Evolutionary conservation across 2,329 filamentous ascomycete species (phyloP).

Genomic region (Chaetothyriales sp.): DNA sequence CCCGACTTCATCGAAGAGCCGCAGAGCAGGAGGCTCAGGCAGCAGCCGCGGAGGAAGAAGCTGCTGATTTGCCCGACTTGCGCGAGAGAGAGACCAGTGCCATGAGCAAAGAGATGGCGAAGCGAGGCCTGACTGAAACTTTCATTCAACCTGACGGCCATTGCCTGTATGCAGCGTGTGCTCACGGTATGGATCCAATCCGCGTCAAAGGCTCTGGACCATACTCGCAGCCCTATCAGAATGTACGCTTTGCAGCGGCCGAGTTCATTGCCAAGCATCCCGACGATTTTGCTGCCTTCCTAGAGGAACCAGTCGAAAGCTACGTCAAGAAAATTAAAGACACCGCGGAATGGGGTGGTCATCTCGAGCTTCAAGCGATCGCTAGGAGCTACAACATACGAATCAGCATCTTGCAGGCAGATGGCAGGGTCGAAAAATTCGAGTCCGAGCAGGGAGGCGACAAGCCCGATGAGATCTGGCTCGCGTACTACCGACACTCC

Average conservation of each 20-base stretch:
- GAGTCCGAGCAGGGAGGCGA: slow-evolving; percentile 32
- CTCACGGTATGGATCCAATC: slow-evolving; percentile 53
- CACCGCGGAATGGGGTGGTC: slow-evolving; percentile 91
- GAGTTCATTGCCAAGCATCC: slow-evolving; percentile 60
- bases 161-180: slow-evolving; percentile 84
- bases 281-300: slow-evolving; percentile 74
- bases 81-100: slow-evolving; percentile 54
- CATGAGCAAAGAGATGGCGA: slow-evolving; percentile 55
- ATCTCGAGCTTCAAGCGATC: slow-evolving; percentile 76
- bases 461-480: slow-evolving; percentile 49
- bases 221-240: slow-evolving; percentile 42
- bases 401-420: slow-evolving; percentile 71
- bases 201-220: slow-evolving; percentile 4
- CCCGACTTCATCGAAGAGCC: slow-evolving; percentile 73
- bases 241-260: slow-evolving; percentile 57
- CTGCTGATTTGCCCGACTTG: slow-evolving; percentile 58
- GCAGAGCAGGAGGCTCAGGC: slow-evolving; percentile 65
- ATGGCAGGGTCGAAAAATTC: slow-evolving; percentile 67
- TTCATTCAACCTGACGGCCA: slow-evolving; percentile 84
- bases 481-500: slow-evolving; percentile 89
- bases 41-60: slow-evolving; percentile 59
- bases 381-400: slow-evolving; percentile 65
- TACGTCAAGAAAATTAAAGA: slow-evolving; percentile 68
- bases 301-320: slow-evolving; percentile 62
- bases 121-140: slow-evolving; percentile 54